Evolutionary conservation across 495 filamentous ascomycete species (phyloP), one percentile per base, ranked within the genome.

Genomic region (Penicillium argentinense): DNA sequence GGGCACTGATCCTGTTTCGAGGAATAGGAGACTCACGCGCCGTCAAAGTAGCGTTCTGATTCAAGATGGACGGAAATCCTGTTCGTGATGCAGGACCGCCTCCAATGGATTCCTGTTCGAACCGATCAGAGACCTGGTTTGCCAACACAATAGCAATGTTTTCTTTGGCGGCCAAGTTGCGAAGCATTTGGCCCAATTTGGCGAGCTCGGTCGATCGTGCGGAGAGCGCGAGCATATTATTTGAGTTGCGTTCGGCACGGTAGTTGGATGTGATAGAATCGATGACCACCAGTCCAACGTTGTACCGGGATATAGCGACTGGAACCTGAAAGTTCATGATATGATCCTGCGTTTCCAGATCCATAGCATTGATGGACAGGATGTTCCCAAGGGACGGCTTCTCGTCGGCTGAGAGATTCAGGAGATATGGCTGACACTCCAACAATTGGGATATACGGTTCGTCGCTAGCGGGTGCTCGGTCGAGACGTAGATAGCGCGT

Each of bases 201-300:
- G 88, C 72, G 25, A 98, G 78, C 47, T 95, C 85, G 23, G 73
- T 72, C 37, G 80, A 77, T 53, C 86, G 82, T 24, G 54, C 58
- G 4, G 71, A 67, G 17, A 77, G 53, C 1, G 68, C 67, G 13
- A 54, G 50, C 14, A 71, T 50, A 29, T 52, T 67, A 28, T 67
- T 63, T 0, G 63, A 61, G 21, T 57, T 51, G 30, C 89, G 89
- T 63, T 97, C 93, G 22, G 87, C 91, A 47, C 93, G 83, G 72
- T 89, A 97, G 64, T 98, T 98, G 24, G 95, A 90, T 0, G 93
- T 89, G 26, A 98, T 82, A 14, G 85, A 90, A 71, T 98, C 93
- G 14, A 98, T 73, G 6, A 97, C 75, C 3, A 97, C 68, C 17
- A 97, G 77, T 3, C 90, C 88, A 42, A 93, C 74, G 49, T 83